These are phyloP conservation scores for Wickerhamiella sorbophila DNA, from an alignment of 805 yeast genomes.

Conservation along the genomic window DNA sequence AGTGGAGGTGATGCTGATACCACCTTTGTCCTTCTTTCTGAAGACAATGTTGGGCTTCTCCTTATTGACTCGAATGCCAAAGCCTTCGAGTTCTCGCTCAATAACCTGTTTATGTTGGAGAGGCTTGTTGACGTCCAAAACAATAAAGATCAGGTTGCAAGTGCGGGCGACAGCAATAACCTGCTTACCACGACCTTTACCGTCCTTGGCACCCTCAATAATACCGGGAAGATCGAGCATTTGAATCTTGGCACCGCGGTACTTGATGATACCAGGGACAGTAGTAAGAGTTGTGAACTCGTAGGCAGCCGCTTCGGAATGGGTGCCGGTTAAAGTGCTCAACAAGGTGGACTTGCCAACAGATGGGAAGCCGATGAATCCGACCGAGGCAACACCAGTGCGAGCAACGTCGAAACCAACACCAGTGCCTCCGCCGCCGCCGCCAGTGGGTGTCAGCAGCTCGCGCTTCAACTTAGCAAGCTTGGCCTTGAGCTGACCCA, in stretches of 20 bases:
- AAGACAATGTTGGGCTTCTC: constrained; percentile 85
- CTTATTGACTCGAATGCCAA: constrained; percentile 88
- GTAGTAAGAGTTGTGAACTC: constrained; percentile 96
- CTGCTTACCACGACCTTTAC: constrained; percentile 96
- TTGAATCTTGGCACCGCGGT: constrained; percentile 94
- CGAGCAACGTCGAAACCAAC: constrained; percentile 97
- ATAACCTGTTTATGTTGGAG: constrained; percentile 85
- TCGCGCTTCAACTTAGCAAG: constrained; percentile 91
- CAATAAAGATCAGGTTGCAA: constrained; percentile 83
- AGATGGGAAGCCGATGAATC: constrained; percentile 96
- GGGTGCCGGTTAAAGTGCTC: constrained; percentile 84
- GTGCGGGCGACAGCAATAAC: constrained; percentile 99
- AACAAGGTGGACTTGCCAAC: constrained; percentile 70
- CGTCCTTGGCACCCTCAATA: constrained; percentile 94
- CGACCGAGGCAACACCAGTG: constrained; percentile 95
- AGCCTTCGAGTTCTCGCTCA: constrained; percentile 92
- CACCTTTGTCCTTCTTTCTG: constrained; percentile 91
- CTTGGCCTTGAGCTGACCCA: constrained; percentile 95
- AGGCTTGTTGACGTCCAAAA: constrained; percentile 92
- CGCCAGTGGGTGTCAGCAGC: constrained; percentile 52
- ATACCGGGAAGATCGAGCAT: constrained; percentile 98
- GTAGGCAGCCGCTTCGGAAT: constrained; percentile 92
- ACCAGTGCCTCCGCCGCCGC: constrained; percentile 86
- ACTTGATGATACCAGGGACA: constrained; percentile 91
- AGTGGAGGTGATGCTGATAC: constrained; percentile 83